These are phyloP conservation scores for Piper betle DNA, from an alignment of 164 flowering plant genomes.

Conservation along the genomic window DNA sequence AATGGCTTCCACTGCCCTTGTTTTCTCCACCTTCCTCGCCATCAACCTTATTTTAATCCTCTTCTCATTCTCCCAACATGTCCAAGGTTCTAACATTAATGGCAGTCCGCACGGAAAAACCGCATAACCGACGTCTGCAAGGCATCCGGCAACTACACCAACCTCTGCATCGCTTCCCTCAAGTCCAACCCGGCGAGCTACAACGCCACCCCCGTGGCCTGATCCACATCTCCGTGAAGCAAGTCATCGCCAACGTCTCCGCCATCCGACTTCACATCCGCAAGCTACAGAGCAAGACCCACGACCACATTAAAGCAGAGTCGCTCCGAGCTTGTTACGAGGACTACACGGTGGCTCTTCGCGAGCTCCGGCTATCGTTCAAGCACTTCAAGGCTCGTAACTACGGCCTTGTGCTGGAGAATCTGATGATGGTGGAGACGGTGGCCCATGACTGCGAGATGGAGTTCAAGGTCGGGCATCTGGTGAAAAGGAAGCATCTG, in stretches of 20 bases:
- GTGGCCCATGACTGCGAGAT: not conserved
- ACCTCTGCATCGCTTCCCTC: not conserved
- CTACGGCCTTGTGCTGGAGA: not conserved
- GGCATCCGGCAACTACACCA: not conserved
- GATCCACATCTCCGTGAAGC: not conserved
- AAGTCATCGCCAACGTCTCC: not conserved
- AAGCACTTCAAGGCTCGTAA: not conserved
- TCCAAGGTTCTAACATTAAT: not conserved
- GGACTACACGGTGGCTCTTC: not conserved
- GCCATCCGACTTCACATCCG: not conserved
- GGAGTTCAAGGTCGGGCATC: not conserved
- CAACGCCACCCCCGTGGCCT: not conserved
- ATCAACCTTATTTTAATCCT: not conserved
- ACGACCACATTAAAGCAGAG: not conserved
- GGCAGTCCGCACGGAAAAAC: not conserved
- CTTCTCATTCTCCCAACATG: not conserved
- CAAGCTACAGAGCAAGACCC: not conserved
- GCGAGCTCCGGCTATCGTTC: not conserved
- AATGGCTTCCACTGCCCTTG: too few species aligned
- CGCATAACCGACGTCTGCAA: not conserved
- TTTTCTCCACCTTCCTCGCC: too few species aligned
- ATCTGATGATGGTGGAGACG: not conserved
- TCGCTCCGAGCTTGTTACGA: not conserved
- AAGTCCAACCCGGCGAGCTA: not conserved
- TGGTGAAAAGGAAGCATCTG: not conserved